Evolutionary conservation across 2,329 filamentous ascomycete species (phyloP), one percentile per base, ranked within the genome.

Genomic region (Ustulina deusta): DNA sequence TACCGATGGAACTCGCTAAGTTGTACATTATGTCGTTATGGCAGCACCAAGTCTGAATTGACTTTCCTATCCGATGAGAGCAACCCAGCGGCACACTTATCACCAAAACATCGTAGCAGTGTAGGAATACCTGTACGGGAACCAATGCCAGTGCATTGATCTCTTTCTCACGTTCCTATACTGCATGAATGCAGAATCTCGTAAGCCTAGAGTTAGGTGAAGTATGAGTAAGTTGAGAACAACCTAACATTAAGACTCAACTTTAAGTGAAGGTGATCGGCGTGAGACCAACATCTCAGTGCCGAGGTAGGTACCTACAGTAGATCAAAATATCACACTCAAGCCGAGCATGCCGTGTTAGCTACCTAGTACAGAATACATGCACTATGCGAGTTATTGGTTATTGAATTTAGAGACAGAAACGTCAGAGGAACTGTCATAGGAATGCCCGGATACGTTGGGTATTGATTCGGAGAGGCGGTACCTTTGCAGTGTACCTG

Each of bases 241-340:
- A n/a, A 44, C 20, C 20, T 22, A 48, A 25, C 20, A 13, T 22
- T 27, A 55, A n/a, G n/a, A 25, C 10, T 61, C 57, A 49, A 52
- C 56, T 40, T 51, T n/a, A 17, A 57, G 25, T 44, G 40, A 57
- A 51, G 42, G 40, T 25, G 63, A 65, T 65, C 63, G 40, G n/a
- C 63, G 25, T 38, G 20, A 57, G 42, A 46, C 57, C 34, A 42
- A 55, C 10, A 36, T n/a, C 27, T n/a, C 34, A 36, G 34, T 6
- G 11, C 34, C 34, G 6, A 36, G 11, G 34, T 36, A 36, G 6
- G 34, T 36, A 36, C 34, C 6, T 36, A 36, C n/a, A 34, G 48
- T 32, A 60, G 56, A 65, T 60, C 56, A 17, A 46, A 65, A 65
- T 59, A 48, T 60, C 15, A 48, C 40, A 32, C 40, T 49, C 36